Conservation (phyloP, 768 basidiomycete species). For the Russula ochroleuca region DNA sequence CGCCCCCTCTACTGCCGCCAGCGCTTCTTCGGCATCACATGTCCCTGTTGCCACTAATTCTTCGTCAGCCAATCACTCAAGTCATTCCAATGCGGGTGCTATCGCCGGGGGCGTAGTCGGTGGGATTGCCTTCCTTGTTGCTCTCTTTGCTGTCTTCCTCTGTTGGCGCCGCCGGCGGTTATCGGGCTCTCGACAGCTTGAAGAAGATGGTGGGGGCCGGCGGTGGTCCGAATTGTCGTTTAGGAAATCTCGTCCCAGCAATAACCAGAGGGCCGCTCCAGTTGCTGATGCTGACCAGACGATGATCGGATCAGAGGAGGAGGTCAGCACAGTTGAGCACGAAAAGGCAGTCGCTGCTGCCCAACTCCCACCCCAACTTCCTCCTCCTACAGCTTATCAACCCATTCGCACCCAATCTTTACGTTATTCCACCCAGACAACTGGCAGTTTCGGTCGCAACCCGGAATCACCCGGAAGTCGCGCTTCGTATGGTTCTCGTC, state of each 20-base stretch:
- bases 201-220: background rate
- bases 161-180: slow-evolving; percentile 19
- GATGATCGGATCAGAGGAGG: slow-evolving; percentile 23
- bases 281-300: slow-evolving; percentile 7
- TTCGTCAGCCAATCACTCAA: slow-evolving; percentile 2
- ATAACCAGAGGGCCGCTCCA: background rate
- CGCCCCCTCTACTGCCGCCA: background rate
- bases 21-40: slow-evolving; percentile 31
- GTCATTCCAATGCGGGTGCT: slow-evolving; percentile 37
- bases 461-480: slow-evolving; percentile 1
- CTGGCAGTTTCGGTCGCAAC: background rate
- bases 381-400: background rate
- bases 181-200: background rate
- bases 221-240: slow-evolving; percentile 9
- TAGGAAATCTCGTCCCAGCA: background rate
- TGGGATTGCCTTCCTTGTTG: slow-evolving; percentile 39
- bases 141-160: slow-evolving; percentile 33
- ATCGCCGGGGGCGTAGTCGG: slow-evolving; percentile 55
- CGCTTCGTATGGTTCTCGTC: background rate
- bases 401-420: background rate
- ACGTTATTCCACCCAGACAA: slow-evolving; percentile 18
- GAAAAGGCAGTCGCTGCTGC: slow-evolving; percentile 12
- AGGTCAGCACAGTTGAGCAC: slow-evolving; percentile 18
- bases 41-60: slow-evolving; percentile 6
- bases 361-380: background rate